These are phyloP conservation scores for Colletotrichum tanaceti DNA, from an alignment of 2,329 filamentous ascomycete genomes.

Conservation along the genomic window DNA sequence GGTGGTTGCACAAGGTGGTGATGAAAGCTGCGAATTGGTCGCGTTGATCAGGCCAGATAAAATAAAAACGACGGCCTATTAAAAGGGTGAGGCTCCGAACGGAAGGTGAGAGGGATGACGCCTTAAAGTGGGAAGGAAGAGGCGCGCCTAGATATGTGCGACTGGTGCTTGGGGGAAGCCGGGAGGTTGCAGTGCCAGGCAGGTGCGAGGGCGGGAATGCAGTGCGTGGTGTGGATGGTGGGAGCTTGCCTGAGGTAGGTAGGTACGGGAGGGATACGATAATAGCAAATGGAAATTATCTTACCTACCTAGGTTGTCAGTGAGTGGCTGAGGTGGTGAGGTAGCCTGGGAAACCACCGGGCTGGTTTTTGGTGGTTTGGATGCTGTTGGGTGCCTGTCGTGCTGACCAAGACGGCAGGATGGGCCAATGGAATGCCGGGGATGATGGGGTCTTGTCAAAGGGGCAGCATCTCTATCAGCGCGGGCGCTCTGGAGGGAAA, in stretches of 20 bases:
- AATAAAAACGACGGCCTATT: conserved; percentile 7
- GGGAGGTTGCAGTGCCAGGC: conserved; percentile 25
- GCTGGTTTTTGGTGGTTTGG: conserved; percentile 13
- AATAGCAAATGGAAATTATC: conserved; percentile 9
- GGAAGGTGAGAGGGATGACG: conserved; percentile 5
- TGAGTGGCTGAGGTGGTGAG: conserved; percentile 5
- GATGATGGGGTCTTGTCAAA: conserved; percentile 32
- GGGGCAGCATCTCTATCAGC: conserved; percentile 34
- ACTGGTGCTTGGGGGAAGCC: conserved; percentile 6
- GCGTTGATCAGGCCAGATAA: background rate
- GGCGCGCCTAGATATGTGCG: conserved; percentile 20
- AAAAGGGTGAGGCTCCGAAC: conserved; percentile 12
- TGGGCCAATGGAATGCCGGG: conserved; percentile 25
- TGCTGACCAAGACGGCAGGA: conserved; percentile 10
- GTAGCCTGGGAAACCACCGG: background rate
- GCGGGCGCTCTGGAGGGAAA: conserved; percentile 41
- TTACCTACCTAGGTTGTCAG: background rate
- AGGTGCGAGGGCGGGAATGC: conserved; percentile 39
- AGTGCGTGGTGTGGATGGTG: conserved; percentile 23
- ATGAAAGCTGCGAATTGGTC: background rate
- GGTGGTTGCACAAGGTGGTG: conserved; percentile 5
- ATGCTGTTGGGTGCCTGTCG: conserved; percentile 28
- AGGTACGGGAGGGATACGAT: background rate
- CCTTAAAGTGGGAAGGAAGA: conserved; percentile 25
- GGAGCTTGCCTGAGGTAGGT: conserved; percentile 24